Evolutionary conservation across 441 rosid species (phyloP).

Genomic region (Gossypium schwendimanii): DNA sequence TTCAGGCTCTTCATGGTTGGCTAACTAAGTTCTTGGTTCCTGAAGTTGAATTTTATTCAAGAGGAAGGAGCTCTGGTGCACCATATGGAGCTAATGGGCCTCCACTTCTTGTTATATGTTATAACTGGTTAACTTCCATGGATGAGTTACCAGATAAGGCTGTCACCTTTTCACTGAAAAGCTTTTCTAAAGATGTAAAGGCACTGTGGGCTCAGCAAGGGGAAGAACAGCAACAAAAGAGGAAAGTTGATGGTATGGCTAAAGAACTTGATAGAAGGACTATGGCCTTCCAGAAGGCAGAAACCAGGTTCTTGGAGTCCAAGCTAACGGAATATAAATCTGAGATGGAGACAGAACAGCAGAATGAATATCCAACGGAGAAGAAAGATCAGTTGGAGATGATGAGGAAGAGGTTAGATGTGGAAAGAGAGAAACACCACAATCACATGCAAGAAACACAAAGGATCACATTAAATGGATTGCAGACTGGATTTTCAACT

Average conservation of each 20-base stretch:
- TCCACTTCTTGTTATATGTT: conserved; percentile 55
- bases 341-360: conserved; percentile 30
- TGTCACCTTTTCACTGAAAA: conserved; percentile 49
- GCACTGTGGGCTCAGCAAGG: conserved; percentile 77
- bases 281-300: conserved; percentile 44
- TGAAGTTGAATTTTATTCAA: conserved; percentile 64
- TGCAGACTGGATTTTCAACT: conserved; percentile 41
- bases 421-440: conserved; percentile 65
- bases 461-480: conserved; percentile 45
- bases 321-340: conserved; percentile 35
- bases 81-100: conserved; percentile 62
- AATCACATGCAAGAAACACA: conserved; percentile 51
- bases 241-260: conserved; percentile 71
- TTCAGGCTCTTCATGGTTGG: conserved; percentile 74
- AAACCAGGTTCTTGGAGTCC: conserved; percentile 42
- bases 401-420: conserved; percentile 48
- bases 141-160: conserved; percentile 54
- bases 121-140: conserved; percentile 60
- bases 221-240: conserved; percentile 72
- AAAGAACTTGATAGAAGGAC: conserved; percentile 68
- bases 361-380: conserved; percentile 28
- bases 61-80: conserved; percentile 41
- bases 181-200: conserved; percentile 62
- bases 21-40: conserved; percentile 67
- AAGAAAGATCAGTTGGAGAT: conserved; percentile 59